These are phyloP conservation scores for Penicillium sp. DNA, from an alignment of 2,329 filamentous ascomycete genomes.

Conservation along the genomic window DNA sequence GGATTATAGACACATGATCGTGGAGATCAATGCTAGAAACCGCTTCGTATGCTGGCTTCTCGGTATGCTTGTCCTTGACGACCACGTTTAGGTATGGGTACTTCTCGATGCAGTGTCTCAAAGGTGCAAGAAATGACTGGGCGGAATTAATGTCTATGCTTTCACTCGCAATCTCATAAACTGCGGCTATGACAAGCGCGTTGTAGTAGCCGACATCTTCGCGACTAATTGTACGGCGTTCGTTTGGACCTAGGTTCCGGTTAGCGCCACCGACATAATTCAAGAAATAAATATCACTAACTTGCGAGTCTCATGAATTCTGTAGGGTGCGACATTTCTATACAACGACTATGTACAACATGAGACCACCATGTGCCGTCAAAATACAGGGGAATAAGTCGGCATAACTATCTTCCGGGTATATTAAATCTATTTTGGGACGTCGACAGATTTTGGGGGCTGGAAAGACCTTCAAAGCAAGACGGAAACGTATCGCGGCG, in stretches of 20 bases:
- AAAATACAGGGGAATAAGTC: neutral
- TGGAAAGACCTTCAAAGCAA: neutral
- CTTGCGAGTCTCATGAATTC: conserved; percentile 5
- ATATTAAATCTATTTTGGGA: neutral
- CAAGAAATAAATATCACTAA: neutral
- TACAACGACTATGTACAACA: neutral
- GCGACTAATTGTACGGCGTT: conserved; percentile 43
- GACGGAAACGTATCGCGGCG: neutral
- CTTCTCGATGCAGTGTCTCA: conserved; percentile 40
- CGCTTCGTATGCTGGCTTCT: conserved; percentile 37
- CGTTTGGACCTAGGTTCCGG: conserved; percentile 36
- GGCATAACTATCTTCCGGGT: neutral
- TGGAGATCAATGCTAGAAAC: conserved; percentile 36
- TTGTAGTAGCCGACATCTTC: conserved; percentile 45
- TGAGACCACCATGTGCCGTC: neutral
- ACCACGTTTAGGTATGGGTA: conserved; percentile 41
- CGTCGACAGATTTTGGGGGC: neutral
- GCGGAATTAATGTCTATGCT: conserved; percentile 16
- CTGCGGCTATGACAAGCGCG: conserved; percentile 38
- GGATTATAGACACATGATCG: conserved; percentile 39
- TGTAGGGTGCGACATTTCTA: neutral
- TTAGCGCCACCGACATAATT: neutral
- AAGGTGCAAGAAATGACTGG: conserved; percentile 29
- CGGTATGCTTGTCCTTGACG: conserved; percentile 37
- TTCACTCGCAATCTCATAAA: conserved; percentile 29